phyloP scores from a whole-genome alignment of 1,284 basidiomycete species.

The Coniophora puteana region DNA sequence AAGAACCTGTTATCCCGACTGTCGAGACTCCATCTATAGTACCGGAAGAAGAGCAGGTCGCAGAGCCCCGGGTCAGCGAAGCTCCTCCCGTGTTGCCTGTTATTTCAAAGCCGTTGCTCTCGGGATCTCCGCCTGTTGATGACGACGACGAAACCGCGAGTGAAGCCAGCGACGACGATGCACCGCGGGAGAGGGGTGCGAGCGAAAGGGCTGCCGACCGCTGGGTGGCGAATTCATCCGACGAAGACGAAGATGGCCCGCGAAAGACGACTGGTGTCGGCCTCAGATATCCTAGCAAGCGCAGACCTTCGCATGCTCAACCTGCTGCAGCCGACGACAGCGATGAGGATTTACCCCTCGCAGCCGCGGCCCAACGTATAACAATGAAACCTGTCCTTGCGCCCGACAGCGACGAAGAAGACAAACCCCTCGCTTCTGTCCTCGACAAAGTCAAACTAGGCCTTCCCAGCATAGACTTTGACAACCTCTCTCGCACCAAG shows the following conservation, averaged over 20 bases:
- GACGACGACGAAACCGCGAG: constrained; percentile 47
- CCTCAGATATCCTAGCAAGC: constrained; percentile 39
- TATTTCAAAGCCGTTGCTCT: constrained; percentile 43
- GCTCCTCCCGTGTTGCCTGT: constrained; percentile 54
- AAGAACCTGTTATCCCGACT: constrained; percentile 25
- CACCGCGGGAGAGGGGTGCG: constrained; percentile 20
- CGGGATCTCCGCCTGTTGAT: constrained; percentile 40
- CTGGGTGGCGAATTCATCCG: constrained; percentile 63
- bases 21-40: constrained; percentile 8
- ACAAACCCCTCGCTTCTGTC: constrained; percentile 62
- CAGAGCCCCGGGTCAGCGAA: constrained; percentile 31
- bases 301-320: constrained; percentile 13
- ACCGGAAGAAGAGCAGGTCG: constrained; percentile 10
- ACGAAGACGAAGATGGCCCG: constrained; percentile 50
- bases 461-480: constrained; percentile 43
- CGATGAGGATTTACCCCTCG: constrained; percentile 75
- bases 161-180: constrained; percentile 46
- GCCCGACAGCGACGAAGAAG: constrained; percentile 50
- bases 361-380: constrained; percentile 52
- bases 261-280: constrained; percentile 55
- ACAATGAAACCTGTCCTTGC: constrained; percentile 23
- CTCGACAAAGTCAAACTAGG: constrained; percentile 49
- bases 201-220: constrained; percentile 31
- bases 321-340: constrained; percentile 44
- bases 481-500: constrained; percentile 27